Base-by-base conservation (phyloP, 176 grass and related monocot species). In the Aegilops bicornis region DNA sequence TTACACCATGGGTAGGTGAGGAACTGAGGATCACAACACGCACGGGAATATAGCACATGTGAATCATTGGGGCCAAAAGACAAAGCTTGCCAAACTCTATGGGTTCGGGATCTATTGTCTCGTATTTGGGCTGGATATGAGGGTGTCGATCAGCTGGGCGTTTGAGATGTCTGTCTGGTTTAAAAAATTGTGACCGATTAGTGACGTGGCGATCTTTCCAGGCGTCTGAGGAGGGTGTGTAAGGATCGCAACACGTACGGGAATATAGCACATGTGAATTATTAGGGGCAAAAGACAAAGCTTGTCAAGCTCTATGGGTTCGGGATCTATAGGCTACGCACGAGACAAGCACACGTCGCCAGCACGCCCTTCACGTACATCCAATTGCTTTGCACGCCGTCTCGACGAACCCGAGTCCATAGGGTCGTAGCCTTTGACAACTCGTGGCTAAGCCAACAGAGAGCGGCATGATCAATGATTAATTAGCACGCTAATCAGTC, bases 321-420 rank as follows among this genome's bases (percentile, higher is more conserved):
- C n/a, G 13, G 25, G 45, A 89, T 89, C 77, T 69, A 85, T 54
- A 69, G 11, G 83, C 36, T 5, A 65, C 59, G 16, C 30, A 84
- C 75, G 72, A 17, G 23, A 19, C 17, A 70, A 37, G 4, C 36
- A 36, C 32, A 33, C 27, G 3, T 47, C 61, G 81, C 81, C 40
- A 64, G 69, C 59, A 67, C 52, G 1, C 64, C 79, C 43, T 13
- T 14, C 14, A 14, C 3, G 43, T 4, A 14, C 75, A 63, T 63
- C 77, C 27, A 43, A 47, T 45, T 64, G 75, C 56, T 30, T 25
- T 7, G 79, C 78, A n/a, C 69, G 78, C 70, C 58, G 23, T 25
- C 25, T 2, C 17, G 30, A 68, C 27, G 10, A 43, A 6, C n/a
- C 32, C 25, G 30, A 25, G 12, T 3, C 42, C 36, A 1, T 71